phyloP scores from a whole-genome alignment of 2,329 filamentous ascomycete genomes.

The Neobulgaria alba region DNA sequence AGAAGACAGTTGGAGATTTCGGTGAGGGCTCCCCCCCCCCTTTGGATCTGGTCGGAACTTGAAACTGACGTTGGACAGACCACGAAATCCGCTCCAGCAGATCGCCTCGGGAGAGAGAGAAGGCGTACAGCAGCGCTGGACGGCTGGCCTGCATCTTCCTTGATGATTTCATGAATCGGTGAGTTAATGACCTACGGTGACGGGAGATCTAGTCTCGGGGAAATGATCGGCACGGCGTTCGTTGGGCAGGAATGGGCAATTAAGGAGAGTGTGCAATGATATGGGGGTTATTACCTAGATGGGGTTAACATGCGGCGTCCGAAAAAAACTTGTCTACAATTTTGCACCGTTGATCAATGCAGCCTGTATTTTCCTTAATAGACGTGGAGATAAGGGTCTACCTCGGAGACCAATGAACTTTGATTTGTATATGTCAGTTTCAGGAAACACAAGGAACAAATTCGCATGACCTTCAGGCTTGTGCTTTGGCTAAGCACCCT shows the following conservation, averaged over 20 bases:
- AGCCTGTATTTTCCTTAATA: no score
- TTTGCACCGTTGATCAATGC: no score
- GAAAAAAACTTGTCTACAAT: no score
- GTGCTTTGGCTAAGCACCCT: no score
- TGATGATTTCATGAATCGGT: slow-evolving; percentile 25
- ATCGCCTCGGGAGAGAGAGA: slow-evolving; percentile 9
- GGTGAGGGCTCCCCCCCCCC: slow-evolving; percentile 14
- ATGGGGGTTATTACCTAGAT: background rate
- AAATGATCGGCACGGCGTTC: background rate
- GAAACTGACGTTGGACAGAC: slow-evolving; percentile 17
- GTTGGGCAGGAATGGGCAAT: background rate
- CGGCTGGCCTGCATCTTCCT: slow-evolving; percentile 25
- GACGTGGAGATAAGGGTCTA: no score
- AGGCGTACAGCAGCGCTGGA: slow-evolving; percentile 22
- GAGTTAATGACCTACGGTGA: background rate
- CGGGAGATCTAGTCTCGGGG: background rate
- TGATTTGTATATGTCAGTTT: no score
- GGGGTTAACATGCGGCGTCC: background rate
- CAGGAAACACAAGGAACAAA: no score
- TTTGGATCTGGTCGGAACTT: background rate
- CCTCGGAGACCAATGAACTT: no score
- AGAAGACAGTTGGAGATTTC: slow-evolving; percentile 18
- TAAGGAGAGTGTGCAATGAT: background rate
- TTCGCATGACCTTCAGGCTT: no score
- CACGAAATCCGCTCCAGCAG: slow-evolving; percentile 17